Evolutionary conservation across 164 flowering plant species (phyloP), one percentile per base, ranked within the genome.

Genomic region (Liquidambar formosana): DNA sequence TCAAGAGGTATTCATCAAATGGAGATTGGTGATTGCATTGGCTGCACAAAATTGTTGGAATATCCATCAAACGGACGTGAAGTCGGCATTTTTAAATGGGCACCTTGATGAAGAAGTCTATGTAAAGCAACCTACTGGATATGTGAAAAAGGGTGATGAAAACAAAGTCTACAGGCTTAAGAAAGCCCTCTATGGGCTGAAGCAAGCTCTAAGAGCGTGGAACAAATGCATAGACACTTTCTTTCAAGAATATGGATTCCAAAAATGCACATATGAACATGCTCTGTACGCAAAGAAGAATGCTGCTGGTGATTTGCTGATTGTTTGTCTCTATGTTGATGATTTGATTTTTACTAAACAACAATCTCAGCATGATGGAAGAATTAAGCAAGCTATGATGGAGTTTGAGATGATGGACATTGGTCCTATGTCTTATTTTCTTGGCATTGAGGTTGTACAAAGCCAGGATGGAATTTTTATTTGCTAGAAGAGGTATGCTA

Each of bases 391-490:
- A 23, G 21, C 13, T 11, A 66, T 76, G 79, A 62, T 45, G 16
- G 59, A 62, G 8, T 70, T 74, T 77, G 75, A 73, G 15, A 74
- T 73, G 80, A 54, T 69, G 15, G 48, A 77, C 16, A 38, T 74
- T 10, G 80, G 72, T 14, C 9, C 48, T 1, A 56, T 73, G 69
- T 19, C 15, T 10, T 74, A 66, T 48, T 77, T 73, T 67, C 65
- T 73, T 57, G 75, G 72, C 13, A n/a, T 77, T 14, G 71, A 73
- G 49, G 73, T 70, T 8, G 1, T 54, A 5, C 64, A 63, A 60
- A 16, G 12, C 28, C 47, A 63, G 5, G 64, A 38, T 63, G 60
- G 76, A 2, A 68, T 67, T 4, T 67, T 67, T 13, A 48, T 76
- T 6, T 68, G 60, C 3, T 63, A 73, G 54, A 41, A 33, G 12